These are phyloP conservation scores for Fusarium sp. DNA, from an alignment of 2,329 filamentous ascomycete species.

Conservation along the genomic window DNA sequence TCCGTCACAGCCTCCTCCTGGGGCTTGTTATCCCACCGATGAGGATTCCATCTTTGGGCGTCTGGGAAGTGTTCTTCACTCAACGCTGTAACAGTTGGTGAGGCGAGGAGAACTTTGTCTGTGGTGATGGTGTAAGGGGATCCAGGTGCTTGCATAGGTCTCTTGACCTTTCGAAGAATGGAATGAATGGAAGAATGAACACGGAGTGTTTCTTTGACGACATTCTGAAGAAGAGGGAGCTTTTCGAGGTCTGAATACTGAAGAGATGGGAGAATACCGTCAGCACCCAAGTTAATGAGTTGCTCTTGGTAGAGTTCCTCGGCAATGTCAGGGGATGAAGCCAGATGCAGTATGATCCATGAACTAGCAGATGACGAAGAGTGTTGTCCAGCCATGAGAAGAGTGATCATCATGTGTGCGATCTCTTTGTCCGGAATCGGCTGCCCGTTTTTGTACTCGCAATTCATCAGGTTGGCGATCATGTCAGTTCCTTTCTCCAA, in stretches of 20 bases:
- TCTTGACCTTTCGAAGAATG: conserved; percentile 77
- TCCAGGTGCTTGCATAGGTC: conserved; percentile 67
- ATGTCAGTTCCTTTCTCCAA: conserved; percentile 67
- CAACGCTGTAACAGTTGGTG: conserved; percentile 54
- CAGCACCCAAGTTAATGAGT: conserved; percentile 59
- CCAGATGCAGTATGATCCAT: conserved; percentile 81
- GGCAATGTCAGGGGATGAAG: conserved; percentile 73
- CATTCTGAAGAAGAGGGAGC: conserved; percentile 69
- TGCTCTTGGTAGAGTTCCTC: conserved; percentile 79
- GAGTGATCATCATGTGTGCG: conserved; percentile 86
- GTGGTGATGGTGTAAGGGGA: conserved; percentile 66
- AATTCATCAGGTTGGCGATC: conserved; percentile 83
- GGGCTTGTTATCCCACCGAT: conserved; percentile 41
- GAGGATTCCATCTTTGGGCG: conserved; percentile 44
- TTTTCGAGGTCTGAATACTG: conserved; percentile 68
- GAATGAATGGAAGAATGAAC: conserved; percentile 78
- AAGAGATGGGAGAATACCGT: conserved; percentile 62
- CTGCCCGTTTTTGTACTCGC: conserved; percentile 78
- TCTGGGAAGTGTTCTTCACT: conserved; percentile 68
- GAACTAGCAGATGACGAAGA: conserved; percentile 80
- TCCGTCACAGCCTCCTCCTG: conserved; percentile 23
- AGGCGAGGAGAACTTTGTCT: conserved; percentile 57
- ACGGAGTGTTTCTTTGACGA: conserved; percentile 77
- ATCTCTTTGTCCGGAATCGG: conserved; percentile 78
- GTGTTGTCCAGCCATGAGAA: conserved; percentile 87